Evolutionary conservation across 129 eudicot species (phyloP).

Genomic region (Artemisia tridentata): DNA sequence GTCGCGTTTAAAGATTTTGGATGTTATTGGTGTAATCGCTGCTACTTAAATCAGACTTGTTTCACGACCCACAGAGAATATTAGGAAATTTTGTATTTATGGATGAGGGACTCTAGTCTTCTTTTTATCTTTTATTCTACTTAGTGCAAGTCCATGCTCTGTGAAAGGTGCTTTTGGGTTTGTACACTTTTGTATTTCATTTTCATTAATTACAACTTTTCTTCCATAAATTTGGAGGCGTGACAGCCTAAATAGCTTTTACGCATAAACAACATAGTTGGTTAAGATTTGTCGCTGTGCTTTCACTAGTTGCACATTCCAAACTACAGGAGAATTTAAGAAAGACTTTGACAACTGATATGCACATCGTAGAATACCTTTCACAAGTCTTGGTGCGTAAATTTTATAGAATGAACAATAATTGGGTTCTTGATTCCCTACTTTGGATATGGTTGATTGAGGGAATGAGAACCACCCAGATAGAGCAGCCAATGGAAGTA

Average conservation of each 20-base stretch:
- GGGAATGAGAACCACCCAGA: conserved; percentile 30
- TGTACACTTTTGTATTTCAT: conserved; percentile 9
- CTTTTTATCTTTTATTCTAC: conserved; percentile 9
- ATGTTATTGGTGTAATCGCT: too few relatives aligned
- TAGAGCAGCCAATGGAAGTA: conserved; percentile 21
- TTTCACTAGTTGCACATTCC: conserved; percentile 29
- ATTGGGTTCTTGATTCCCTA: conserved; percentile 25
- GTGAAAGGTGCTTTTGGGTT: conserved; percentile 14
- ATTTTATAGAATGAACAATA: conserved; percentile 18
- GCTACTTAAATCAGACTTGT: too few relatives aligned
- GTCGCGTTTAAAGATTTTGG: too few relatives aligned
- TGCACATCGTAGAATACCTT: conserved; percentile 27
- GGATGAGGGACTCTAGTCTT: background rate
- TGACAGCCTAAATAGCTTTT: conserved; percentile 17
- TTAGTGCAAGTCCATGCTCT: conserved; percentile 21
- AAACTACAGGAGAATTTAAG: conserved; percentile 17
- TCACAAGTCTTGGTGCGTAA: conserved; percentile 17
- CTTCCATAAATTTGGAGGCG: background rate
- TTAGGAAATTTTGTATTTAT: too few relatives aligned
- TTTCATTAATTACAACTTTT: conserved; percentile 13
- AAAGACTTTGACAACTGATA: conserved; percentile 10
- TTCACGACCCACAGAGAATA: too few relatives aligned
- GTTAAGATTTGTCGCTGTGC: conserved; percentile 18
- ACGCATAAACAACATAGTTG: background rate
- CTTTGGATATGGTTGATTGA: conserved; percentile 27